Base-by-base conservation (phyloP, 1,139 yeast species). In the Hanseniaspora gamundiae region DNA sequence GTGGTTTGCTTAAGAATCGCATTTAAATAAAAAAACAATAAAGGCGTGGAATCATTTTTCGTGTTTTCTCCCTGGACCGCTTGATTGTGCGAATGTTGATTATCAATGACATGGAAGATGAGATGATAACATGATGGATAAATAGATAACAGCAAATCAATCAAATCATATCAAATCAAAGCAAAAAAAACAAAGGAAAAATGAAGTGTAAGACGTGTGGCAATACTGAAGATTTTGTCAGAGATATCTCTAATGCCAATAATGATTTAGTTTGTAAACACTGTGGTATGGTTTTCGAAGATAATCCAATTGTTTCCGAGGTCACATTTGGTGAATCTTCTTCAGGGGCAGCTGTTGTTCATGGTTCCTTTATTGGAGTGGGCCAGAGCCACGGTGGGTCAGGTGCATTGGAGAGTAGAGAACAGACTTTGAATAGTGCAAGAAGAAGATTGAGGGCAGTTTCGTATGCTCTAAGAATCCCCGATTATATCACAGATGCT, bases 301-400 rank as follows among this genome's bases (percentile, higher is more conserved):
- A 88, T 59, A 84, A 87, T 55, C 94, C 94, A 27, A 88, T 91
- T 54, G 97, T 93, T 24, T 79, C 94, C 21, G 98, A 93, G 59
- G 93, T 93, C 47, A 85, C 93, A 19, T 91, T 88, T 65, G 94
- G 94, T 38, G 99, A 93, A 57, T 74, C 87, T 3, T 73, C 94
- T 11, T 72, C 81, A 24, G 99, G 99, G 52, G 97, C 95, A 9
- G 96, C 98, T 30, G 77, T 84, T 48, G 95, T 91, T 2, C 95
- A 87, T 52, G 99, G 99, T 56, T 78, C 94, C 38, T 88, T 85
- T 72, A 80, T 91, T 38, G 85, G 87, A 36, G 81, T 86, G 0
- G 97, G 86, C 57, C 96, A 88, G 62, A 69, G 82, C 7, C 76
- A 82, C 61, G 84, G 83, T 43, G 80, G 76, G 38, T 72, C 70